A percentile compares a stretch with the other conserved stretches of the same genome.
Evolutionary conservation across 139 green algal genomes (phyloP).

Genomic region (Chlamydomonas asymmetrica): DNA sequence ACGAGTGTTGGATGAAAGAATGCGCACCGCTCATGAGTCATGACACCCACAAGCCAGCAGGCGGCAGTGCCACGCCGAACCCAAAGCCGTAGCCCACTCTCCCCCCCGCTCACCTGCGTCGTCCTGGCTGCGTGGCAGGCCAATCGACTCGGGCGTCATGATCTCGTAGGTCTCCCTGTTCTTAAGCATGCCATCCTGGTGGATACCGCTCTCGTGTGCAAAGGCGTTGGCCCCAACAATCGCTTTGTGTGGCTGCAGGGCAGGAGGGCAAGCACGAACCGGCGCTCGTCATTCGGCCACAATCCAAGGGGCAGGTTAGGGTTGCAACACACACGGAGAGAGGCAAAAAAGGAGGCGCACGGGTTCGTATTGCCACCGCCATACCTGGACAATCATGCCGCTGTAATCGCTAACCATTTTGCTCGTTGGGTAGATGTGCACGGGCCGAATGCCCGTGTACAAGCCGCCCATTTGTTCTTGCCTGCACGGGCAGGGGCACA

Average conservation of each 20-base stretch:
- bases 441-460: constrained; percentile 87
- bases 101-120: constrained; percentile 52
- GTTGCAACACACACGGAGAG: too few species aligned
- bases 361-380: too few species aligned
- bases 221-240: constrained; percentile 99
- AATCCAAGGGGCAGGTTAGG: too few species aligned
- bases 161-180: constrained; percentile 91
- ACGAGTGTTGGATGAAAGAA: too few species aligned
- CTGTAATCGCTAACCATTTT: constrained; percentile 94
- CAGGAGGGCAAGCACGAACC: too few species aligned
- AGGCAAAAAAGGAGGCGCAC: too few species aligned
- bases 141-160: constrained; percentile 96
- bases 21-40: too few species aligned
- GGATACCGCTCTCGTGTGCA: constrained; percentile 95
- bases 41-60: too few species aligned
- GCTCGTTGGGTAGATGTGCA: constrained; percentile 85
- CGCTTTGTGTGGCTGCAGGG: constrained; percentile 99
- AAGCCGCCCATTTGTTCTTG: constrained; percentile 75
- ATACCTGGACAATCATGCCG: constrained; percentile 67
- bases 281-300: too few species aligned
- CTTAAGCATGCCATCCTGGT: constrained; percentile 94
- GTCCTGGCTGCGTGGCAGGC: constrained; percentile 69
- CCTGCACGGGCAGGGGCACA: constrained; percentile 16
- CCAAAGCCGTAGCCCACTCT: not conserved
- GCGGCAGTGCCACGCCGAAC: too few species aligned